Conservation (phyloP, 768 basidiomycete species). For the Xerocomus brunneocitrinus region DNA sequence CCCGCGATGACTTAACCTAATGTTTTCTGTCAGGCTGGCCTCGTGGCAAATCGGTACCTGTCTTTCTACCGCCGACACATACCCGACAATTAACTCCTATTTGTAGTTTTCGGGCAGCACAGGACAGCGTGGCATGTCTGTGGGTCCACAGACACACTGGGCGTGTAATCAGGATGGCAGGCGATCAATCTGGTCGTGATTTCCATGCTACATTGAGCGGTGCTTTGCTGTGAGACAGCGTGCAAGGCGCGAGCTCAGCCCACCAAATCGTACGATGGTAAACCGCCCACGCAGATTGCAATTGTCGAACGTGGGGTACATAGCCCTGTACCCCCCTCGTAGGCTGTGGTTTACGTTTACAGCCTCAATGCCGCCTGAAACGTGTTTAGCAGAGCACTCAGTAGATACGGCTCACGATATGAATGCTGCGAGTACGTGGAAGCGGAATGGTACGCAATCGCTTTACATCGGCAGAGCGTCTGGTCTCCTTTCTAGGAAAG, state of each 20-base stretch:
- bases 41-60: conserved; percentile 19
- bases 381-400: conserved; percentile 15
- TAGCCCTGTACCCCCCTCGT: conserved; percentile 17
- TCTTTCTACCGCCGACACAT: conserved; percentile 14
- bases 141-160: conserved; percentile 4
- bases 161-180: conserved; percentile 18
- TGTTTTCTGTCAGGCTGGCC: conserved; percentile 10
- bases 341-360: conserved; percentile 29
- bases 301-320: conserved; percentile 12
- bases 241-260: conserved; percentile 11
- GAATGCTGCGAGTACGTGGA: conserved; percentile 25
- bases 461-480: conserved; percentile 18
- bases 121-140: conserved; percentile 4
- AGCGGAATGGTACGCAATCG: conserved; percentile 19
- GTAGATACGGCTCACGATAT: conserved; percentile 16
- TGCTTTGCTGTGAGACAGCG: conserved; percentile 22
- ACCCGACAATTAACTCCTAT: conserved; percentile 20
- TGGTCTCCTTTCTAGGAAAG: conserved; percentile 19
- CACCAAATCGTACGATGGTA: conserved; percentile 12
- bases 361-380: conserved; percentile 24
- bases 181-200: conserved; percentile 16
- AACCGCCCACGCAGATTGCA: conserved; percentile 13
- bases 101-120: not conserved
- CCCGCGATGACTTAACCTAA: conserved; percentile 17
- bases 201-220: conserved; percentile 19